Conservation (phyloP, 164 flowering plant genomes). For the Chloranthus sessilifolius region DNA sequence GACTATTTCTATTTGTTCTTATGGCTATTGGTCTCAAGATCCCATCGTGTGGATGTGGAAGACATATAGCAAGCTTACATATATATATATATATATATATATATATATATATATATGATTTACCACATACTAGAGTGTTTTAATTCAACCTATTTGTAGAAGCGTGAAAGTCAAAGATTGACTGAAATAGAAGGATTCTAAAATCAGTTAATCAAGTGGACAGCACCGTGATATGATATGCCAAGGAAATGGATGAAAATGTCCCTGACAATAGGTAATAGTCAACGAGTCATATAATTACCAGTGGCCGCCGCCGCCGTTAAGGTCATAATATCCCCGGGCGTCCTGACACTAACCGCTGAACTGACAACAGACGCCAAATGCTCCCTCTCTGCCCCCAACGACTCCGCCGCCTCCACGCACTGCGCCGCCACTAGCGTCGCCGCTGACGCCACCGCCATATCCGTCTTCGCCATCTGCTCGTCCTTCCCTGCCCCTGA, state of each 20-base stretch:
- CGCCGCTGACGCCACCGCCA: conserved; percentile 96
- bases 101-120: too few species aligned
- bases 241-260: too few species aligned
- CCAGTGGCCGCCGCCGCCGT: conserved; percentile 98
- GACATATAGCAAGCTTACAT: too few species aligned
- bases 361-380: conserved; percentile 77
- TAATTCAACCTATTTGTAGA: too few species aligned
- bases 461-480: conserved; percentile 76
- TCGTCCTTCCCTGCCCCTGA: conserved; percentile 69
- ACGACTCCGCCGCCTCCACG: conserved; percentile 89
- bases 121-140: too few species aligned
- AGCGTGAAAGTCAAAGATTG: too few species aligned
- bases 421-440: conserved; percentile 95
- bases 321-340: conserved; percentile 88
- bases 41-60: too few species aligned
- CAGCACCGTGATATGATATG: background rate
- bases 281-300: conserved; percentile 22
- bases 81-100: too few species aligned
- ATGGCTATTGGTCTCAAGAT: too few species aligned
- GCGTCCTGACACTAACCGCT: conserved; percentile 84
- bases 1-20: too few species aligned
- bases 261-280: too few species aligned
- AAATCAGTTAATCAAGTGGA: background rate
- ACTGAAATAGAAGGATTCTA: background rate
- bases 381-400: conserved; percentile 96